These are phyloP conservation scores for Sonneratia caseolaris DNA, from an alignment of 345 rosid genomes.

Conservation along the genomic window DNA sequence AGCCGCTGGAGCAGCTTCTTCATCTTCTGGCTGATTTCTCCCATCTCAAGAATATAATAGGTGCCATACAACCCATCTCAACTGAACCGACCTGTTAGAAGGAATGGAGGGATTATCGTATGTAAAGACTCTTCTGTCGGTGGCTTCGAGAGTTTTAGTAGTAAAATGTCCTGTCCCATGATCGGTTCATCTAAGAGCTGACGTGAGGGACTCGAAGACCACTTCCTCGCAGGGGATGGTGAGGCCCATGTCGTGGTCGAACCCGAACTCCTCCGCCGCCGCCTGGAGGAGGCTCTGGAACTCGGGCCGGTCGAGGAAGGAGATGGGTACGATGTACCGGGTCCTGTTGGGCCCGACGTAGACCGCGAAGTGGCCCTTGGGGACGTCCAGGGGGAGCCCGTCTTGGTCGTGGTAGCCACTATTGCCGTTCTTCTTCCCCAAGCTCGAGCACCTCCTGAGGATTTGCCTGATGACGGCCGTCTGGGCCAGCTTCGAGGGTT, in stretches of 20 bases:
- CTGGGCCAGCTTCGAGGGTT: constrained; percentile 26
- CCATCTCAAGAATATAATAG: too few relatives aligned
- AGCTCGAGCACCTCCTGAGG: constrained; percentile 36
- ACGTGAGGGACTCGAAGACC: constrained; percentile 34
- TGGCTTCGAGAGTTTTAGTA: not conserved
- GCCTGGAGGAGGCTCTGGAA: constrained; percentile 31
- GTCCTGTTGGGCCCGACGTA: constrained; percentile 40
- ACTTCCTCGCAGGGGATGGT: constrained; percentile 44
- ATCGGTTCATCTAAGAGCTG: constrained; percentile 13
- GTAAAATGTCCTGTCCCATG: not conserved
- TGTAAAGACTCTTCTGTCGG: too few relatives aligned
- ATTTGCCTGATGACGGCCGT: constrained; percentile 34
- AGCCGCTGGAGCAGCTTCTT: not conserved
- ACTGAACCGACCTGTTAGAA: too few relatives aligned
- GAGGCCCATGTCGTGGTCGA: constrained; percentile 45
- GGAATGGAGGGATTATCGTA: too few relatives aligned
- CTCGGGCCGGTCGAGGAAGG: constrained; percentile 29
- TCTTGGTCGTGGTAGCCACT: constrained; percentile 4
- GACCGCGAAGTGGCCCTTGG: constrained; percentile 40
- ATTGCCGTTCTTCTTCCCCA: constrained; percentile 24
- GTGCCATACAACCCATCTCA: too few relatives aligned
- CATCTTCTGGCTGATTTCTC: not conserved
- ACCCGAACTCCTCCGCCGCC: constrained; percentile 48
- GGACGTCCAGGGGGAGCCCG: constrained; percentile 30
- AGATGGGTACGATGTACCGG: constrained; percentile 34